Evolutionary conservation across 352 stramenopile genomes (phyloP).

Genomic region (Globisporangium mamillatum): DNA sequence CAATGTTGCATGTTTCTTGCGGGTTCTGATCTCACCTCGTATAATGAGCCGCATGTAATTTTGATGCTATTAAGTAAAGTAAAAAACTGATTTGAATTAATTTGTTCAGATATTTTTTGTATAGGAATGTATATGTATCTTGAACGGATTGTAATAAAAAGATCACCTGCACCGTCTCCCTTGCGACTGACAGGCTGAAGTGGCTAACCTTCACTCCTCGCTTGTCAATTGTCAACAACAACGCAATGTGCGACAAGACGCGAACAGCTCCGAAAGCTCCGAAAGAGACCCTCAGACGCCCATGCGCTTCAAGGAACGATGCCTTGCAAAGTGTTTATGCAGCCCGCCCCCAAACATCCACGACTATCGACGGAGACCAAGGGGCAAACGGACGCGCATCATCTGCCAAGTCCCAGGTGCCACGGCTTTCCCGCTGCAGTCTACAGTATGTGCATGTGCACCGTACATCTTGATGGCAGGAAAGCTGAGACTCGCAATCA

Average conservation of each 20-base stretch:
- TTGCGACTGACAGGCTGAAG: not conserved
- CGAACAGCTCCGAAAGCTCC: not conserved
- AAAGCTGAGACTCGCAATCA: not conserved
- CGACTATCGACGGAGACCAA: too few species aligned
- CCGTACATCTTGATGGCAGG: not conserved
- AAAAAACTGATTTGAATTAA: too few species aligned
- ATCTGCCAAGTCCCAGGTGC: too few species aligned
- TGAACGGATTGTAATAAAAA: not conserved
- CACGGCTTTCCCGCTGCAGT: too few species aligned
- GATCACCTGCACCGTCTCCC: not conserved
- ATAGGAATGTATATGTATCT: too few species aligned
- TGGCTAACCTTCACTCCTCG: not conserved
- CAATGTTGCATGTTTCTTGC: too few species aligned
- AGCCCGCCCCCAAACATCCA: too few species aligned
- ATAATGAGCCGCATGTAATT: too few species aligned
- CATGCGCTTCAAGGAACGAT: not conserved
- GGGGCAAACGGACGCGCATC: too few species aligned
- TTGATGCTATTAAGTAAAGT: too few species aligned
- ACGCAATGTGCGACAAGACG: not conserved
- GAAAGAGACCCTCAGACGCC: not conserved
- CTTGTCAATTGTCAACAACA: not conserved
- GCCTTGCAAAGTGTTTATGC: not conserved
- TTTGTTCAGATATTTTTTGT: too few species aligned
- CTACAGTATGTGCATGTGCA: not conserved
- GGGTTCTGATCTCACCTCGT: too few species aligned